A percentile compares a stretch with the other conserved stretches of the same genome.
These are phyloP conservation scores for Pythium plurisporium DNA, from an alignment of 352 stramenopile genomes.

Conservation along the genomic window DNA sequence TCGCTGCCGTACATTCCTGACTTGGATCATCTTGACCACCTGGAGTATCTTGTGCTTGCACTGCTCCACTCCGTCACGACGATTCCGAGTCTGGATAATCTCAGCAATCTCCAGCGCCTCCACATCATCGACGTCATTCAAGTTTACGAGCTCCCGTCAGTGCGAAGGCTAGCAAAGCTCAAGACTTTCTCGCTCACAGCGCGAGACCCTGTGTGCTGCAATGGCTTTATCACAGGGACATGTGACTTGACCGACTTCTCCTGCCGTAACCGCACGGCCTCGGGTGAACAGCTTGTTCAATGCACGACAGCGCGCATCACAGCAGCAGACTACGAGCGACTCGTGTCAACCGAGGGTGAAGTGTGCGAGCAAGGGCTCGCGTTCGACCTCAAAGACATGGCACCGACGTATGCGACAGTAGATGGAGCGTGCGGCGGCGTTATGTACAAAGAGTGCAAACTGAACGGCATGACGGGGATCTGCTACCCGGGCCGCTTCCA, in stretches of 20 bases:
- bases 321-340: neutral
- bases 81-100: conserved; percentile 8
- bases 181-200: conserved; percentile 3
- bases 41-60: neutral
- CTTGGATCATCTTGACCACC: neutral
- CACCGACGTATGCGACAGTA: neutral
- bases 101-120: conserved; percentile 2
- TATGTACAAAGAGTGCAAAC: conserved; percentile 12
- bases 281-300: neutral
- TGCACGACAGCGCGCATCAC: neutral
- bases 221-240: conserved; percentile 18
- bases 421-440: conserved; percentile 17
- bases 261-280: neutral
- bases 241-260: conserved; percentile 17
- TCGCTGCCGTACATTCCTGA: neutral
- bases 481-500: conserved; percentile 24
- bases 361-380: conserved; percentile 8
- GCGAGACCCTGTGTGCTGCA: conserved; percentile 22
- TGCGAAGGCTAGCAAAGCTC: conserved; percentile 2
- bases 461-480: conserved; percentile 6
- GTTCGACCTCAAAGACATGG: conserved; percentile 8
- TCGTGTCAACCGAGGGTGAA: neutral
- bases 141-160: conserved; percentile 1
- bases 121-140: conserved; percentile 9
- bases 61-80: conserved; percentile 5